Conservation (phyloP, 495 filamentous ascomycete species). For the Lasiosphaeriaceae sp. region DNA sequence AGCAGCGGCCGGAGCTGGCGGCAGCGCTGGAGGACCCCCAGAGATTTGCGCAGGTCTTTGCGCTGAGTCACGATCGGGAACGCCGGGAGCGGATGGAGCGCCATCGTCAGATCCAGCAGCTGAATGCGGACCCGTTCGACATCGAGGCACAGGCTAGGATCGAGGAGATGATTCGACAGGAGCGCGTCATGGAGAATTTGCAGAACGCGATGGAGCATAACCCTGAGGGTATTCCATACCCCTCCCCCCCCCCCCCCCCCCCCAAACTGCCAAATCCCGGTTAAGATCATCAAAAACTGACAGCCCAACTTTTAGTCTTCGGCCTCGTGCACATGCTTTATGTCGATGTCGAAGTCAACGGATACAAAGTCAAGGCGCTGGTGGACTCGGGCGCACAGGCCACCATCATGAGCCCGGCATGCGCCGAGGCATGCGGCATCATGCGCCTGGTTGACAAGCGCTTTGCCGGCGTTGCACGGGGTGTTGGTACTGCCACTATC, state of each 20-base stretch:
- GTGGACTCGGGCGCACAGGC: conserved; percentile 97
- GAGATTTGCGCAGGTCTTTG: conserved; percentile 67
- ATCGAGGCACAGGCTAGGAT: conserved; percentile 86
- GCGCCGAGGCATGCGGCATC: conserved; percentile 87
- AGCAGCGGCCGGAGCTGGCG: conserved; percentile 69
- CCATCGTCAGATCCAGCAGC: conserved; percentile 66
- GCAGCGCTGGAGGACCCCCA: conserved; percentile 72
- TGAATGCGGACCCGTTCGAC: conserved; percentile 92
- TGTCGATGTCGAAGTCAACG: conserved; percentile 93
- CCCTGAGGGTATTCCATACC: conserved; percentile 68
- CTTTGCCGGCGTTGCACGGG: conserved; percentile 85
- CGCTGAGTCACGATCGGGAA: conserved; percentile 62
- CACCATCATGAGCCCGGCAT: conserved; percentile 96
- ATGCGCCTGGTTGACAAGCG: conserved; percentile 94
- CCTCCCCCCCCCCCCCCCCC: too few species aligned
- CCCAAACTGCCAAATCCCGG: too few species aligned
- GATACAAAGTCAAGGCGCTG: conserved; percentile 86
- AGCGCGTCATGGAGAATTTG: conserved; percentile 88
- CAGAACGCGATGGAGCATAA: conserved; percentile 95
- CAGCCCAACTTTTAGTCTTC: conserved; percentile 58
- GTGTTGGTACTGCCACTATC: conserved; percentile 90
- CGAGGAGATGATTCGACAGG: conserved; percentile 92
- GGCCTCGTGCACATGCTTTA: conserved; percentile 93
- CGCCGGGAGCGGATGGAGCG: conserved; percentile 67
- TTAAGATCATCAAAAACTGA: background rate